A percentile compares a stretch with the other conserved stretches of the same genome.
These are phyloP conservation scores for Ceratobasidium sp. DNA, from an alignment of 1,284 basidiomycete species.

Conservation along the genomic window DNA sequence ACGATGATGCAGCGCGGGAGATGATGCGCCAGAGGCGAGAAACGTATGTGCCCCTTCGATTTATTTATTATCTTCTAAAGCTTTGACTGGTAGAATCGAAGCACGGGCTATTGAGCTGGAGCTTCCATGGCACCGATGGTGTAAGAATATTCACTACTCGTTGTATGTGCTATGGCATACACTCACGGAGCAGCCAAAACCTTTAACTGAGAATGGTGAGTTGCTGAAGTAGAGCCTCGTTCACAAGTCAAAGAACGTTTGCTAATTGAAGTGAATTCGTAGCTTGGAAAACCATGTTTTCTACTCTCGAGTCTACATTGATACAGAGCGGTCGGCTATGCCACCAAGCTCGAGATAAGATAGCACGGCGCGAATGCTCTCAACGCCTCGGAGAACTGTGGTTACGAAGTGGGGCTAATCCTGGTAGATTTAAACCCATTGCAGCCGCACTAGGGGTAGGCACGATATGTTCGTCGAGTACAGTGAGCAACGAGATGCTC, in stretches of 20 bases:
- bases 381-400: not conserved
- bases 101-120: not conserved
- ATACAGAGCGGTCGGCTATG: not conserved
- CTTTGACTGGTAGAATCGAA: not conserved
- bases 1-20: not conserved
- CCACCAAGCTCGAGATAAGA: conserved; percentile 8
- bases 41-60: not conserved
- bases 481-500: not conserved
- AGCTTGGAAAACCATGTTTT: conserved; percentile 7
- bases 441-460: not conserved
- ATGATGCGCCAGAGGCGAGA: not conserved
- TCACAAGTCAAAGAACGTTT: not conserved
- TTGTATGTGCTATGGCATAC: not conserved
- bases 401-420: not conserved
- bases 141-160: conserved; percentile 3
- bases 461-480: not conserved
- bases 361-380: conserved; percentile 4
- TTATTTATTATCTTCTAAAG: not conserved
- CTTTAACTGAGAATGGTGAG: not conserved
- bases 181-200: conserved; percentile 11
- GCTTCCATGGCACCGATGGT: not conserved
- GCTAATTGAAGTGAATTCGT: not conserved
- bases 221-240: not conserved
- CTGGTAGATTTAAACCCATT: not conserved
- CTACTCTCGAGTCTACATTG: not conserved